phyloP scores from a whole-genome alignment of 2,329 filamentous ascomycete genomes.

The Alternaria triticina region DNA sequence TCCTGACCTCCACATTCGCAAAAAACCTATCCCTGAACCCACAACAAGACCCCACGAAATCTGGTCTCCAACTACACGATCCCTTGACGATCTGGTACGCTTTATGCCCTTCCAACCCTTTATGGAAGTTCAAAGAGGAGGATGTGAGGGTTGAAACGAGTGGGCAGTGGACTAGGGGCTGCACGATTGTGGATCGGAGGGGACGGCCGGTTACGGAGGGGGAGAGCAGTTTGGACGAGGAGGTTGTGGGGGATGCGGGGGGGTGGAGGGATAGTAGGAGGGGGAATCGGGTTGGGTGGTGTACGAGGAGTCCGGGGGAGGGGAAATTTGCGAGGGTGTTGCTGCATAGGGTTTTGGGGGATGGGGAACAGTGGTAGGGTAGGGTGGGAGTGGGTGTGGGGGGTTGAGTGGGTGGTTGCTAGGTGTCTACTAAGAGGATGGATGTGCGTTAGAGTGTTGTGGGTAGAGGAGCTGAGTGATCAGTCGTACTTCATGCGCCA shows the following conservation, averaged over 20 bases:
- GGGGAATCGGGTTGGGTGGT: constrained; percentile 82
- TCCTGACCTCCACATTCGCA: constrained; percentile 54
- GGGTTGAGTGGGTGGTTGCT: background rate
- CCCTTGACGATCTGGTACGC: constrained; percentile 52
- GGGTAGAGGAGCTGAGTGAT: background rate
- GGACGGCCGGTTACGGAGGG: constrained; percentile 59
- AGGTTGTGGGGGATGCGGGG: constrained; percentile 71
- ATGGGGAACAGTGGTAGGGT: constrained; percentile 12
- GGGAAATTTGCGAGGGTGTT: constrained; percentile 70
- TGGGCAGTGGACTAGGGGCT: constrained; percentile 93
- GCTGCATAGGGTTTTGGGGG: constrained; percentile 69
- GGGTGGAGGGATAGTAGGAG: constrained; percentile 76
- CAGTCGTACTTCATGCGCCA: accelerated
- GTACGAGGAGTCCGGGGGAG: constrained; percentile 72
- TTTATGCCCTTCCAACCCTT: constrained; percentile 19
- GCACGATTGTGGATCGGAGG: constrained; percentile 84
- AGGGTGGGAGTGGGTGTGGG: background rate
- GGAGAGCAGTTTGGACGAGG: constrained; percentile 37
- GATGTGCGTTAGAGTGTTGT: background rate
- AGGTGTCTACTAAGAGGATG: too few species aligned
- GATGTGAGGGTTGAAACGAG: constrained; percentile 89
- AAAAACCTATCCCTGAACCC: constrained; percentile 53
- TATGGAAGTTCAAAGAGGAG: constrained; percentile 56
- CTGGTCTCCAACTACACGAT: constrained; percentile 56
- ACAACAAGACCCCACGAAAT: constrained; percentile 41